These are phyloP conservation scores for Amniculicola lignicola DNA, from an alignment of 495 filamentous ascomycete genomes.

Conservation along the genomic window DNA sequence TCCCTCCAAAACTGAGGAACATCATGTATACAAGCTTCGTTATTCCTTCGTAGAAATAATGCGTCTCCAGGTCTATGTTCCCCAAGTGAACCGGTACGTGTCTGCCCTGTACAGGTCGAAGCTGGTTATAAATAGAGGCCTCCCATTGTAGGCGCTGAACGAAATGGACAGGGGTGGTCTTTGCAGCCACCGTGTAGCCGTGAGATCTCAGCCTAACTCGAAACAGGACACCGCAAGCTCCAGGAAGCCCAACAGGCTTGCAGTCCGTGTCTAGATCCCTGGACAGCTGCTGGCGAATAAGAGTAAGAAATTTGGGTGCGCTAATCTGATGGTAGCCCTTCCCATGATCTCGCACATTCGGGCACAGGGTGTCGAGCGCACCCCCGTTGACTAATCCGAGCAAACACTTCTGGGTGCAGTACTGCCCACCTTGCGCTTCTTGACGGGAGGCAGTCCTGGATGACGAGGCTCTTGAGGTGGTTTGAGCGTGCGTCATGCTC, in stretches of 20 bases:
- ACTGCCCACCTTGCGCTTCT: slow-evolving; percentile 17
- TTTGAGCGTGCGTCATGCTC: too few relatives aligned
- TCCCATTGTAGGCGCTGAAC: slow-evolving; percentile 35
- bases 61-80: slow-evolving; percentile 36
- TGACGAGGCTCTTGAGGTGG: too few relatives aligned
- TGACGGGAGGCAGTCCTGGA: too few relatives aligned
- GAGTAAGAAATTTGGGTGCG: slow-evolving; percentile 15
- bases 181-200: slow-evolving; percentile 51
- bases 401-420: slow-evolving; percentile 51
- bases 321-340: slow-evolving; percentile 24
- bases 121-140: slow-evolving; percentile 40
- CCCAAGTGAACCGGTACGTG: slow-evolving; percentile 42
- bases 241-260: slow-evolving; percentile 43
- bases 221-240: slow-evolving; percentile 36
- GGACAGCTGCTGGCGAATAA: slow-evolving; percentile 29
- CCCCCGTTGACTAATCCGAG: slow-evolving; percentile 42
- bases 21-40: slow-evolving; percentile 39
- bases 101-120: slow-evolving; percentile 40
- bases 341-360: slow-evolving; percentile 39
- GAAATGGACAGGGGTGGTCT: slow-evolving; percentile 40
- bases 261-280: slow-evolving; percentile 39
- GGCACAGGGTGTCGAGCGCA: slow-evolving; percentile 44
- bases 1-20: slow-evolving; percentile 42
- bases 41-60: slow-evolving; percentile 43
- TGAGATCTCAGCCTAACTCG: slow-evolving; percentile 44